These are phyloP conservation scores for Haplosporangium sp. DNA, from an alignment of 371 early-diverging fungal species.

Conservation along the genomic window DNA sequence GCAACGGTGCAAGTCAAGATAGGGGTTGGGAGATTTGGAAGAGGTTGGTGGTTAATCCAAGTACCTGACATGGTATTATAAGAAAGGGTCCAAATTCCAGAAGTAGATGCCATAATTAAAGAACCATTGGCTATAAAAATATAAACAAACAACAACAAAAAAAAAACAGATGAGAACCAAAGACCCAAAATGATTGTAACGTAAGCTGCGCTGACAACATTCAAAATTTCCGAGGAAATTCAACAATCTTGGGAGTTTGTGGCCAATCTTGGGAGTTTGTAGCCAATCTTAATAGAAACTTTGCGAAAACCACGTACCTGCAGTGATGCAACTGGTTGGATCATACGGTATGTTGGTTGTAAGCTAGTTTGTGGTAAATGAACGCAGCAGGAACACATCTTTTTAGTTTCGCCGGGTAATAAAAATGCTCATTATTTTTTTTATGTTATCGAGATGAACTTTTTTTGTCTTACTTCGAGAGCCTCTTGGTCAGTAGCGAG, in stretches of 20 bases:
- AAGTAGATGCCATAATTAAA: conserved; percentile 10
- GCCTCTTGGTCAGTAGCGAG: neutral
- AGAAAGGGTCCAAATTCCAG: neutral
- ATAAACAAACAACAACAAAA: no score
- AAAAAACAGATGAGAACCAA: no score
- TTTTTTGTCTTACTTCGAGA: neutral
- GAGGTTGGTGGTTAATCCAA: conserved; percentile 8
- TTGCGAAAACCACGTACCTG: conserved; percentile 5
- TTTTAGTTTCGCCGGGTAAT: neutral
- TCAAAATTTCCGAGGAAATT: neutral
- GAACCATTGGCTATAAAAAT: conserved; percentile 3
- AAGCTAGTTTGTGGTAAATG: neutral
- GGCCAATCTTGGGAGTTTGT: no score
- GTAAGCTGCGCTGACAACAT: neutral
- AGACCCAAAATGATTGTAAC: neutral
- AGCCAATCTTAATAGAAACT: neutral
- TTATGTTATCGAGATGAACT: no score
- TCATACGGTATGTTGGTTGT: conserved; percentile 10
- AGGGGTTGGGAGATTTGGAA: conserved; percentile 10
- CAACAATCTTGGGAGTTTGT: no score
- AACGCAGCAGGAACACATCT: neutral
- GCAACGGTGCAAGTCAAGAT: conserved; percentile 22
- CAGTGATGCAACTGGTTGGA: conserved; percentile 16
- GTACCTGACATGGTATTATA: neutral
- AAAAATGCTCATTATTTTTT: no score